Conservation (phyloP, 768 basidiomycete genomes). For the Kwoniella sp. region DNA sequence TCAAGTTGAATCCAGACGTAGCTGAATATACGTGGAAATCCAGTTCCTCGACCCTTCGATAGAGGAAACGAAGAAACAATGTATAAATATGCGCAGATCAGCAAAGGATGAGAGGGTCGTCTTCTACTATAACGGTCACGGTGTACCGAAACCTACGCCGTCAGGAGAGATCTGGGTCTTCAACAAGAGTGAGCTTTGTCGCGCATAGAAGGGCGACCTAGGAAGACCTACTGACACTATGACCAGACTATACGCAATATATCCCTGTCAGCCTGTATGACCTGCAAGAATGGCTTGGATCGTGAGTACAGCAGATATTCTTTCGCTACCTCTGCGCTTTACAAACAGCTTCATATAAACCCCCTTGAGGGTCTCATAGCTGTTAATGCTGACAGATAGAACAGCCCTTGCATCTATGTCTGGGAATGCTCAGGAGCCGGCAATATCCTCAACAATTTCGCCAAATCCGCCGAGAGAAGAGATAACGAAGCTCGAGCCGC, state of each 20-base stretch:
- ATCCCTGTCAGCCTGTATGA: constrained; percentile 95
- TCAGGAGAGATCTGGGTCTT: constrained; percentile 98
- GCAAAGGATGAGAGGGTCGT: constrained; percentile 92
- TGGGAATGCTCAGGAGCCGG: constrained; percentile 99
- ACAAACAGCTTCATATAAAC: too few relatives aligned
- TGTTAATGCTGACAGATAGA: background rate
- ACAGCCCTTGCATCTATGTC: constrained; percentile 88
- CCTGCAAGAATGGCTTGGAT: constrained; percentile 85
- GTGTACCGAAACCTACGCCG: constrained; percentile 92
- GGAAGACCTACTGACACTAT: too few relatives aligned
- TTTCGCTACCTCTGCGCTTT: too few relatives aligned
- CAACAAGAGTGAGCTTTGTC: constrained; percentile 64
- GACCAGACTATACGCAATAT: constrained; percentile 83
- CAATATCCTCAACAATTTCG: constrained; percentile 86
- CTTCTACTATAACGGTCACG: constrained; percentile 98
- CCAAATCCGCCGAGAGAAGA: constrained; percentile 58
- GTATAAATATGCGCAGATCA: constrained; percentile 75
- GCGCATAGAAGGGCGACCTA: too few relatives aligned
- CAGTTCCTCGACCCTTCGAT: constrained; percentile 89
- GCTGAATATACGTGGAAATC: background rate
- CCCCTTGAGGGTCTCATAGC: background rate
- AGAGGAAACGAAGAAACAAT: constrained; percentile 88
- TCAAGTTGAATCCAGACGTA: background rate
- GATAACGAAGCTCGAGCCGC: constrained; percentile 54
- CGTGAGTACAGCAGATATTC: constrained; percentile 37